Evolutionary conservation across 2,329 filamentous ascomycete species (phyloP).

Genomic region (Penicillium sp.): DNA sequence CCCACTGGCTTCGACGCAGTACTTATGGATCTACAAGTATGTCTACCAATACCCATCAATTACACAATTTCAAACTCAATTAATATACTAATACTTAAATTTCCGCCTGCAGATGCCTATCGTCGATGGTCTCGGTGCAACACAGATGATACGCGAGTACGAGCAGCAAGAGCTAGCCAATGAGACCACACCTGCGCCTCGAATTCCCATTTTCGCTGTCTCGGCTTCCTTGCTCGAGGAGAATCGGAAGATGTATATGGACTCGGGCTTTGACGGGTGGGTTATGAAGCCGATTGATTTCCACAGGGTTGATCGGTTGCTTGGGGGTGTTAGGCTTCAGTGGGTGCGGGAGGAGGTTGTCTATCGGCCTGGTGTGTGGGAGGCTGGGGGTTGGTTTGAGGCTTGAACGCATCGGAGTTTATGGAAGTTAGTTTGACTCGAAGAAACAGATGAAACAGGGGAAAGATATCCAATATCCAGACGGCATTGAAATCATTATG

Average conservation of each 20-base stretch:
- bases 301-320: slow-evolving; percentile 64
- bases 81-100: background rate
- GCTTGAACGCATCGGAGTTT: background rate
- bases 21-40: slow-evolving; percentile 89
- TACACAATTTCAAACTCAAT: background rate
- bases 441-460: background rate
- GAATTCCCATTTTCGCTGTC: slow-evolving; percentile 80
- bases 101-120: slow-evolving; percentile 72
- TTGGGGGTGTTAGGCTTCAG: slow-evolving; percentile 66
- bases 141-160: slow-evolving; percentile 75
- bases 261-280: slow-evolving; percentile 86
- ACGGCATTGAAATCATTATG: background rate
- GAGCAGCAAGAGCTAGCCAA: slow-evolving; percentile 53
- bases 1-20: slow-evolving; percentile 69
- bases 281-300: slow-evolving; percentile 87
- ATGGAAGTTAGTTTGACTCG: slow-evolving; percentile 6
- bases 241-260: slow-evolving; percentile 65
- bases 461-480: background rate
- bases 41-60: slow-evolving; percentile 20
- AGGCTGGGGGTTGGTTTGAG: slow-evolving; percentile 80
- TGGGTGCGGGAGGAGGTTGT: slow-evolving; percentile 59
- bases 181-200: slow-evolving; percentile 19
- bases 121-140: slow-evolving; percentile 76
- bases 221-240: slow-evolving; percentile 77
- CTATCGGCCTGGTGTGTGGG: slow-evolving; percentile 73